Evolutionary conservation across 306 rosid species (phyloP), one percentile per base, ranked within the genome.

Genomic region (Mimosa pudica): DNA sequence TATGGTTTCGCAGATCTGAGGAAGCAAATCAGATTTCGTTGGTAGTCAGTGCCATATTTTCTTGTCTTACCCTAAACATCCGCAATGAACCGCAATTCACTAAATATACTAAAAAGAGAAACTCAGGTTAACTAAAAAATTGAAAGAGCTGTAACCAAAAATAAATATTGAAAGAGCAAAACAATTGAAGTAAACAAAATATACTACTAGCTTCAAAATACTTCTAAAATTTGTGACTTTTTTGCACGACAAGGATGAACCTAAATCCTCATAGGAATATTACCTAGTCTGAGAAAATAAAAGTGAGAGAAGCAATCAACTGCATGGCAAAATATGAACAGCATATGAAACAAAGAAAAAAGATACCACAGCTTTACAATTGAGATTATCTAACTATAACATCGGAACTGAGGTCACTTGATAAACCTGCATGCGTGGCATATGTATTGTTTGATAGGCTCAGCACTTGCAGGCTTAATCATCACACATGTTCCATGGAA

Each of bases 401-500:
- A 45, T 83, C 85, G 49, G 38, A 83, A 80, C 62, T 94, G 97
- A 77, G 86, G 89, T 87, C 97, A 85, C 90, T 94, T 94, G 88
- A 87, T 89, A 87, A 87, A 88, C 86, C 87, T 62, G 98, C 98
- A 94, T 70, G 98, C 86, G 55, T 97, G 98, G 78, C 97, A 94
- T 83, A 92, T 94, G 89, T 94, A 94, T 44, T 94, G 97, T 90
- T 92, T 94, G 58, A 94, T 94, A 79, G 89, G 97, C 85, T 90
- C 93, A 10, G 98, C 98, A 81, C 88, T 87, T 0, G 97, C 94
- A 1, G 96, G 94, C 52, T 96, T 94, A 79, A 94, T 89, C 70
- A 97, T 97, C 7, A 94, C 98, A 49, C 98, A 94, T 78, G 92
- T 94, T 2, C 94, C 94, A 76, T 94, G 98, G 88, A 92, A 94